Conservation (phyloP, 257 asterid genomes). For the Penstemon barbatus region DNA sequence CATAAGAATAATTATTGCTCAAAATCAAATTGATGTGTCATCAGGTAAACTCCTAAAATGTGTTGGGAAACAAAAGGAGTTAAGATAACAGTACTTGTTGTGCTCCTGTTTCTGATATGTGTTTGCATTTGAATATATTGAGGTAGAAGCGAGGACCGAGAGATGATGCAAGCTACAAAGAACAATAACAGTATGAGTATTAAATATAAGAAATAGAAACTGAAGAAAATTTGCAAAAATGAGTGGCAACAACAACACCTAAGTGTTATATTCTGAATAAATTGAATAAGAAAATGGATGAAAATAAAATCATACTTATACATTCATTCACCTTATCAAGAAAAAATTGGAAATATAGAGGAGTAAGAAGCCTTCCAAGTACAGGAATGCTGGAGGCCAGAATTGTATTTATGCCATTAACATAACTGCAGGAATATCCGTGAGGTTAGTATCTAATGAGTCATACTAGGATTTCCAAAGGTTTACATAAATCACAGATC, state of each 20-base stretch:
- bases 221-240: constrained; percentile 1
- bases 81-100: constrained; percentile 61
- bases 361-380: constrained; percentile 92
- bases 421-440: constrained; percentile 73
- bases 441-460: constrained; percentile 30
- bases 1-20: constrained; percentile 9
- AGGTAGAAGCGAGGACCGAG: constrained; percentile 92
- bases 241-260: constrained; percentile 19
- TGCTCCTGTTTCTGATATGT: constrained; percentile 95
- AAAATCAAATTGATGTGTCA: constrained; percentile 6
- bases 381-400: constrained; percentile 87
- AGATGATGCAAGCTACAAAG: constrained; percentile 88
- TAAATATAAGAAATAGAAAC: constrained; percentile 16
- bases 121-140: constrained; percentile 97
- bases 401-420: constrained; percentile 80
- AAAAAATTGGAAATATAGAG: constrained; percentile 90
- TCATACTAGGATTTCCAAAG: constrained; percentile 12
- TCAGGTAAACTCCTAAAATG: constrained; percentile 10
- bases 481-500: constrained; percentile 21
- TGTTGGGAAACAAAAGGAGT: not conserved
- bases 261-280: constrained; percentile 9
- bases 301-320: constrained; percentile 2
- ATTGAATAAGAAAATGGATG: not conserved
- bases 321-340: constrained; percentile 67
- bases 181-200: constrained; percentile 24